Base-by-base conservation (phyloP, 148 eudicot species). In the Beta vulgaris region DNA sequence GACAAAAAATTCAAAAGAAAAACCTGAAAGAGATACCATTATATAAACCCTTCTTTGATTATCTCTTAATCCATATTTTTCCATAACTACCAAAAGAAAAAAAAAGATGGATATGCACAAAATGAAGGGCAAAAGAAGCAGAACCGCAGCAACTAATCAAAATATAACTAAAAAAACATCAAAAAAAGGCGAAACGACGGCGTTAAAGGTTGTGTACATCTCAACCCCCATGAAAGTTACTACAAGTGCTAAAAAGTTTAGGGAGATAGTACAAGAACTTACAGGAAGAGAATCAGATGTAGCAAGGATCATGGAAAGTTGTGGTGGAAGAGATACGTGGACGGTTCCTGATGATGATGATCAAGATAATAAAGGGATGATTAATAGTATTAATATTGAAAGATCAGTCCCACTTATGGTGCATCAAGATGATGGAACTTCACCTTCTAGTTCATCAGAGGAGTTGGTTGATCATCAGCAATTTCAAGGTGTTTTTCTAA, bases 221-320 rank as follows among this genome's bases (percentile, higher is more conserved):
- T 87, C 88, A 4, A 87, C 85, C 71, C 90, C 90, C 0, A 76
- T 87, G 83, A 87, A 81, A 68, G 88, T 87, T 55, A 83, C 82
- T 68, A 79, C 87, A 0, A 68, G 84, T 63, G 90, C 90, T 23
- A 83, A 86, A 0, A 74, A 68, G 57, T 87, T 87, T 42, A 83
- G 83, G 28, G 75, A 78, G 21, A 75, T 81, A 0, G 90, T 87
- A 0, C 90, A 87, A 68, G 86, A 85, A 78, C 90, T 87, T 43
- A 87, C 90, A 1, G 90, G 90, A 15, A 59, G 79, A 11, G 73
- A 85, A 79, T 87, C 90, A 8, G 85, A 87, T 55, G 87, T 85
- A 23, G 80, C 80, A 0, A 73, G 79, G 51, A 72, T 85, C 73
- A 72, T 78, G 85, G 87, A 87, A 15, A 63, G 49, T 1, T 48